Evolutionary conservation across 108 stramenopile genomes (phyloP).

Genomic region (Conticribra guillardii): DNA sequence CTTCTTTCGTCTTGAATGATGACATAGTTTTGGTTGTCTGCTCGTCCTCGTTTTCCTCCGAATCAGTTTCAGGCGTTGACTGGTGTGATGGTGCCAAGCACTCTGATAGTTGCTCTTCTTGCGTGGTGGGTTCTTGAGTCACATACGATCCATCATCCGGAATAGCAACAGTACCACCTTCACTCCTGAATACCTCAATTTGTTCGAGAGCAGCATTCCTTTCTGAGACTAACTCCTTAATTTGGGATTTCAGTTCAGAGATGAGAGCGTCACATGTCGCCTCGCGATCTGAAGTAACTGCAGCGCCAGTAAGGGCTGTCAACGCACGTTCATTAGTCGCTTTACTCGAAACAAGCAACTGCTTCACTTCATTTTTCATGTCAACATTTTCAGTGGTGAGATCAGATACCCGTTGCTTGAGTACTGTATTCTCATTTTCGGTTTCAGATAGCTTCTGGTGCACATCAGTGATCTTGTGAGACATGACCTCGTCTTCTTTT

Average conservation of each 20-base stretch:
- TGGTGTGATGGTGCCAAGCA: neutral
- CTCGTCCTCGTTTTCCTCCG: conserved; percentile 2
- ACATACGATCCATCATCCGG: neutral
- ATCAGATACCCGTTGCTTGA: conserved; percentile 27
- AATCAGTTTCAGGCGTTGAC: neutral
- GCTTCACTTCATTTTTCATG: conserved; percentile 31
- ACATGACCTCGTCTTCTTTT: conserved; percentile 1
- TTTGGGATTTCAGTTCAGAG: conserved; percentile 33
- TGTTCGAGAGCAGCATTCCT: conserved; percentile 42
- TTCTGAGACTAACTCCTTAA: conserved; percentile 28
- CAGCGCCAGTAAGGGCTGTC: neutral
- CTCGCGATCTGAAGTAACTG: conserved; percentile 17
- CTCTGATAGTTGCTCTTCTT: neutral
- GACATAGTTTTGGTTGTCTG: neutral
- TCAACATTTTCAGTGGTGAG: conserved; percentile 28
- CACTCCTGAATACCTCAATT: conserved; percentile 24
- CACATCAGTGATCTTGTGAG: conserved; percentile 6
- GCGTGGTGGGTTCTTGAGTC: neutral
- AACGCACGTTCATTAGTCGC: conserved; percentile 1
- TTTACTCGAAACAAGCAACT: conserved; percentile 26
- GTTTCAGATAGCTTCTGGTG: conserved; percentile 17
- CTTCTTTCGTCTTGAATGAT: conserved; percentile 8
- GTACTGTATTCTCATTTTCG: conserved; percentile 23
- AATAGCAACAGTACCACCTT: neutral
- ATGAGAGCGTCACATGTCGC: conserved; percentile 27